Percentiles rank a stretch among this genome's conserved stretches.
phyloP scores from a whole-genome alignment of 176 grass and related monocot species.

The Zoysia pacifica region DNA sequence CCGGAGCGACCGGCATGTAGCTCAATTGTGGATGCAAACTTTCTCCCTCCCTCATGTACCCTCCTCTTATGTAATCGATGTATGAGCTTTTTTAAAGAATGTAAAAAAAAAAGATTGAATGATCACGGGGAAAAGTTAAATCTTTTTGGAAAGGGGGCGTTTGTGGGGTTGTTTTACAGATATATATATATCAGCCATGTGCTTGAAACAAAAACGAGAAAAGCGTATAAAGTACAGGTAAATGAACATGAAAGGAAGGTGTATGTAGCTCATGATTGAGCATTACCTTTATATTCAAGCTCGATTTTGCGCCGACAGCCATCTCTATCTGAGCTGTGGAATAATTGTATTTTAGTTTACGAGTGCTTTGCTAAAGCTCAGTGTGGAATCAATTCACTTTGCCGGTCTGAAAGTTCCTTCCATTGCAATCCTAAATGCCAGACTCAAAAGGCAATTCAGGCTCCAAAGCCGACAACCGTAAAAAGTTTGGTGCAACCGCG shows the following conservation, averaged over 20 bases:
- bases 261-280: background rate
- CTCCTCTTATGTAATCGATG: no score
- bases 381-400: background rate
- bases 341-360: background rate
- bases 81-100: no score
- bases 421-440: background rate
- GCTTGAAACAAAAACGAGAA: background rate
- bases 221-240: background rate
- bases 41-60: no score
- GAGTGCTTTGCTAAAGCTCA: background rate
- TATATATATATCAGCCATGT: background rate
- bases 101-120: no score
- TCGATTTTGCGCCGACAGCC: background rate
- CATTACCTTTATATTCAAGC: background rate
- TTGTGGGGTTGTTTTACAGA: constrained; percentile 24
- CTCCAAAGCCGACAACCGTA: no score
- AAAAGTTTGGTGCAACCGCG: no score
- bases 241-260: background rate
- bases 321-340: background rate
- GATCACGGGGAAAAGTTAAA: no score
- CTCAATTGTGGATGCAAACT: no score
- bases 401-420: background rate
- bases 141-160: background rate
- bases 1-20: no score
- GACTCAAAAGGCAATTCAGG: no score